A percentile compares a stretch with the other conserved stretches of the same genome.
Conservation (phyloP, 495 filamentous ascomycete species). For the Lentithecium fluviatile region DNA sequence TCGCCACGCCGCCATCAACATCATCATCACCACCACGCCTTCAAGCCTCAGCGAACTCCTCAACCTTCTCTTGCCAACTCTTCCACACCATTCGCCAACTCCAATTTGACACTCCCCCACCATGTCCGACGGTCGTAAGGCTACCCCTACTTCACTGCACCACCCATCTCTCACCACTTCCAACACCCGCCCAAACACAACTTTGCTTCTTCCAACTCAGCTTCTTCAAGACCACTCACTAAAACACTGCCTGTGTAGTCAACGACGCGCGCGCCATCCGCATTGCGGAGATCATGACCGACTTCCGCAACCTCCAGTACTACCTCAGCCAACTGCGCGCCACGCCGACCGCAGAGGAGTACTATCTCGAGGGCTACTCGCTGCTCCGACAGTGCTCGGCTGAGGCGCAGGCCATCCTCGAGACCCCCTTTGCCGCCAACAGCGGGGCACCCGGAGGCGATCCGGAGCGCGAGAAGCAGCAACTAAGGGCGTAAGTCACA, state of each 20-base stretch:
- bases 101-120: conserved; percentile 21
- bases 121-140: conserved; percentile 66
- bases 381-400: conserved; percentile 71
- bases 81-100: conserved; percentile 3
- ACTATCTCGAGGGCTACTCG: conserved; percentile 74
- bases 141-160: conserved; percentile 22
- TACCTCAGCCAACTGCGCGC: conserved; percentile 72
- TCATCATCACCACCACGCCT: conserved; percentile 4
- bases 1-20: conserved; percentile 31
- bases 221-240: neutral
- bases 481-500: conserved; percentile 67
- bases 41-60: conserved; percentile 23
- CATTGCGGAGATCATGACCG: conserved; percentile 78
- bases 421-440: conserved; percentile 62
- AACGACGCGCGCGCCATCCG: conserved; percentile 80
- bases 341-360: conserved; percentile 62
- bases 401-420: conserved; percentile 72
- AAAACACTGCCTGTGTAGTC: conserved; percentile 51
- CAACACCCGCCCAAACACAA: neutral
- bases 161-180: neutral
- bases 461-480: conserved; percentile 68
- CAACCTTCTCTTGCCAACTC: conserved; percentile 14
- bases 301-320: conserved; percentile 79
- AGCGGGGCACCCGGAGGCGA: conserved; percentile 54
- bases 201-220: neutral